These are phyloP conservation scores for Cardamine chenopodiifolia DNA, from an alignment of 345 rosid species.

Conservation along the genomic window DNA sequence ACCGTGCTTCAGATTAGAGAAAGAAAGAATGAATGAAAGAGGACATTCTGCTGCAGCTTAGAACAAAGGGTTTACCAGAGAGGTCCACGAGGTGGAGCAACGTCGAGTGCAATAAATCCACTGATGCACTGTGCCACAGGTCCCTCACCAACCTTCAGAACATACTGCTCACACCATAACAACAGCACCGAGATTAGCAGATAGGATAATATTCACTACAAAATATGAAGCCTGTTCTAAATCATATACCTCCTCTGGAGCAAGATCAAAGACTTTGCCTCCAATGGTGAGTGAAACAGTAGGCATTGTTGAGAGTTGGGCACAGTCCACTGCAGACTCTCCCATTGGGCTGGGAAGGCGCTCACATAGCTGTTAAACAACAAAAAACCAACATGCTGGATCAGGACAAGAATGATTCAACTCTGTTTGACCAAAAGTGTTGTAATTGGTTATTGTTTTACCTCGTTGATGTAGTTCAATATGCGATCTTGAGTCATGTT, in stretches of 20 bases:
- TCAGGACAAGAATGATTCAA: constrained; percentile 28
- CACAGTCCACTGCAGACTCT: constrained; percentile 82
- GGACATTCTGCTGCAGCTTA: neutral
- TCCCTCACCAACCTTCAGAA: constrained; percentile 85
- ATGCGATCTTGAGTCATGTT: constrained; percentile 70
- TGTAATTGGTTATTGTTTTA: constrained; percentile 29
- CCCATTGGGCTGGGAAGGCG: constrained; percentile 85
- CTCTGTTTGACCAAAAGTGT: neutral
- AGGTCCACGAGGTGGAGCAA: constrained; percentile 92
- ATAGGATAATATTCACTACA: neutral
- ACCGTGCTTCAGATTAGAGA: neutral
- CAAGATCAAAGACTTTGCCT: constrained; percentile 64
- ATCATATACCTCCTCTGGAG: constrained; percentile 65
- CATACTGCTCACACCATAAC: constrained; percentile 57
- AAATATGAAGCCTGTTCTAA: neutral
- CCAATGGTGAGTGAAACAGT: constrained; percentile 80
- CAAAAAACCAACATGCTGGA: neutral
- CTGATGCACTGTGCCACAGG: constrained; percentile 82
- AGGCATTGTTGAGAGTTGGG: constrained; percentile 72
- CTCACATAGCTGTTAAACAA: constrained; percentile 68
- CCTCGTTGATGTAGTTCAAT: constrained; percentile 65
- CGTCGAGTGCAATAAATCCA: constrained; percentile 79
- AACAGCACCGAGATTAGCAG: constrained; percentile 7
- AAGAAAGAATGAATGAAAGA: neutral
- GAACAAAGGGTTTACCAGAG: constrained; percentile 62